Percentiles rank a stretch among this genome's conserved stretches.
phyloP scores from a whole-genome alignment of 371 early-diverging fungal species.

The Mortierella sp. region DNA sequence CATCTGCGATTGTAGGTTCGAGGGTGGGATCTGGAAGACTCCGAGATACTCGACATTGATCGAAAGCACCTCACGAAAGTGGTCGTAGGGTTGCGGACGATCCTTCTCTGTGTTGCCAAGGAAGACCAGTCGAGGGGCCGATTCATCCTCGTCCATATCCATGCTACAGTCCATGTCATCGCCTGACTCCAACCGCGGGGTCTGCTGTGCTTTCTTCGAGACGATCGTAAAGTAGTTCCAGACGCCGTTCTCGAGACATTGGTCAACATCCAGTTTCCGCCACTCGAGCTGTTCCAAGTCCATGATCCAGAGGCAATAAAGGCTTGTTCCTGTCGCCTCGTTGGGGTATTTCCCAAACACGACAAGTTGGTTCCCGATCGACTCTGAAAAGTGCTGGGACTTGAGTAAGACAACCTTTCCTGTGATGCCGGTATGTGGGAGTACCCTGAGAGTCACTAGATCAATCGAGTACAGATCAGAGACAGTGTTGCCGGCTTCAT shows the following conservation, averaged over 20 bases:
- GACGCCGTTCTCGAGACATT: slow-evolving; percentile 66
- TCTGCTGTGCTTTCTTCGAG: slow-evolving; percentile 40
- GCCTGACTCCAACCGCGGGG: slow-evolving; percentile 1
- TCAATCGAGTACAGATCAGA: slow-evolving; percentile 72
- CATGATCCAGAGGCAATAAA: slow-evolving; percentile 76
- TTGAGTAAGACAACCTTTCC: slow-evolving; percentile 70
- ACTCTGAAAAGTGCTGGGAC: slow-evolving; percentile 77
- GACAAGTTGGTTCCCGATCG: slow-evolving; percentile 71
- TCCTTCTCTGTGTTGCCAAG: slow-evolving; percentile 68
- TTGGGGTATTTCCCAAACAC: slow-evolving; percentile 70
- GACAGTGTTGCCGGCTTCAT: slow-evolving; percentile 71
- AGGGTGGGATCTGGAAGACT: slow-evolving; percentile 67
- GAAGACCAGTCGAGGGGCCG: slow-evolving; percentile 60
- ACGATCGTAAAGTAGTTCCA: slow-evolving; percentile 77
- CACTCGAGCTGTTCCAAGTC: slow-evolving; percentile 73
- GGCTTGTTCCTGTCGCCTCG: slow-evolving; percentile 44
- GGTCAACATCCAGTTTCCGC: slow-evolving; percentile 69
- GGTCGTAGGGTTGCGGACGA: slow-evolving; percentile 71
- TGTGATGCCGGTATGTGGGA: slow-evolving; percentile 56
- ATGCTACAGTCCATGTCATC: slow-evolving; percentile 6
- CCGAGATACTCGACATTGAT: slow-evolving; percentile 72
- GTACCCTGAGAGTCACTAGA: slow-evolving; percentile 57
- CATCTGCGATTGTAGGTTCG: slow-evolving; percentile 63
- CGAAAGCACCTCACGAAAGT: slow-evolving; percentile 69
- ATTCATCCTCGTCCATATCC: slow-evolving; percentile 32